Base-by-base conservation (phyloP, 2,329 filamentous ascomycete species). In the Pochonia chlamydosporia region DNA sequence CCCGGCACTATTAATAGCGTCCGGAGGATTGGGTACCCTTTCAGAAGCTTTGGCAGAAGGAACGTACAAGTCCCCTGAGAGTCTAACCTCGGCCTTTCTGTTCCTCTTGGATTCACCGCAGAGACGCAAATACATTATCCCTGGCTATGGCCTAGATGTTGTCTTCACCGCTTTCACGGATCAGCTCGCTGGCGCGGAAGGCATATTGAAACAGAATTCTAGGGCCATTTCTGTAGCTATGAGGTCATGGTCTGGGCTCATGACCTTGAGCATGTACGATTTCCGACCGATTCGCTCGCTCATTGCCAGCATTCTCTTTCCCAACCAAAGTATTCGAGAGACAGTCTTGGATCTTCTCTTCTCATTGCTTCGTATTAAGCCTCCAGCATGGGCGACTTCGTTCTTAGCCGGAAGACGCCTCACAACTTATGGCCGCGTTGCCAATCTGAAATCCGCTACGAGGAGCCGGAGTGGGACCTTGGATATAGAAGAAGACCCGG, bases 401-500 rank as follows among this genome's bases (percentile, higher is more conserved):
- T 99, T 96, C 63, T 78, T 99, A 40, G 93, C 95, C 30, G 95
- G 93, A 7, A 81, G 93, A 54, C 79, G 95, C 50, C 73, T 99
- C 40, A 99, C 95, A 1, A 99, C 93, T 0, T 99, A 99, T 63
- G 92, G 91, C n/a, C 81, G 95, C 57, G 91, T 97, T 31, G 84
- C 89, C 7, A 93, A 89, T 51, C 71, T 97, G 44, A 89, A 88
- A 55, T 75, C 83, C 1, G 74, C 82, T 24, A 66, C 69, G 7
- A 63, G 76, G 51, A 68, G 70, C 20, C 63, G 73, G 39, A 71
- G 77, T 20, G 62, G 72, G 7, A 73, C 74, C 48, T 67, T 76
- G 31, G 76, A 79, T 28, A 72, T 76, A 18, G 81, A 87, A 36
- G 87, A 89, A 47, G 75, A 84, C 8, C 78, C 79, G 18, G 81